Conservation (phyloP, 106 monocot species). For the Allium sativum region DNA sequence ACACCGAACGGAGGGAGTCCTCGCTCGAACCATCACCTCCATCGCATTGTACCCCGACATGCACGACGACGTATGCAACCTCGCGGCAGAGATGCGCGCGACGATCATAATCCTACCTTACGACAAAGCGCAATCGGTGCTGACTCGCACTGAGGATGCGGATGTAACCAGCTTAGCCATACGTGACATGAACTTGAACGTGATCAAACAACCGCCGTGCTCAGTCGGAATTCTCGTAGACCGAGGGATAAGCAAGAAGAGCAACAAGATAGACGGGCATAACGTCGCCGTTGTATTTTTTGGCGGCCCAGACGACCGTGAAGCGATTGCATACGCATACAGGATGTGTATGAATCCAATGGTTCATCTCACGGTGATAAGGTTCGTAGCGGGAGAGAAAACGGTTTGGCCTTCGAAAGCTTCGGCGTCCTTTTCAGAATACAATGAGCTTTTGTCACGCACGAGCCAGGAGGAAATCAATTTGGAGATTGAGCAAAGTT, state of each 20-base stretch:
- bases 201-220: constrained; percentile 40
- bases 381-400: constrained; percentile 12
- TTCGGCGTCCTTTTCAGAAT: neutral
- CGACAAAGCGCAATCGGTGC: constrained; percentile 40
- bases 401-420: neutral
- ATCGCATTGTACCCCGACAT: constrained; percentile 40
- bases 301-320: constrained; percentile 65
- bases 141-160: constrained; percentile 21
- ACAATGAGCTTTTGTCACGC: neutral
- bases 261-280: neutral
- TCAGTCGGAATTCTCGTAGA: constrained; percentile 59
- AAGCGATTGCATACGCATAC: constrained; percentile 29
- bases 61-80: constrained; percentile 39
- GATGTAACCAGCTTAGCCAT: constrained; percentile 26
- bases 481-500: constrained; percentile 11
- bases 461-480: neutral
- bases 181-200: constrained; percentile 27
- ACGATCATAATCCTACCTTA: constrained; percentile 23
- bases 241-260: constrained; percentile 19
- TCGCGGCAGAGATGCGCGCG: constrained; percentile 22
- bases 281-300: constrained; percentile 43
- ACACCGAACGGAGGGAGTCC: constrained; percentile 31
- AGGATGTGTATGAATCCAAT: constrained; percentile 33
- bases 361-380: constrained; percentile 22
- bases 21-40: constrained; percentile 33